Base-by-base conservation (phyloP, 208 protist genomes). In the Ichthyophonus hoferi region DNA sequence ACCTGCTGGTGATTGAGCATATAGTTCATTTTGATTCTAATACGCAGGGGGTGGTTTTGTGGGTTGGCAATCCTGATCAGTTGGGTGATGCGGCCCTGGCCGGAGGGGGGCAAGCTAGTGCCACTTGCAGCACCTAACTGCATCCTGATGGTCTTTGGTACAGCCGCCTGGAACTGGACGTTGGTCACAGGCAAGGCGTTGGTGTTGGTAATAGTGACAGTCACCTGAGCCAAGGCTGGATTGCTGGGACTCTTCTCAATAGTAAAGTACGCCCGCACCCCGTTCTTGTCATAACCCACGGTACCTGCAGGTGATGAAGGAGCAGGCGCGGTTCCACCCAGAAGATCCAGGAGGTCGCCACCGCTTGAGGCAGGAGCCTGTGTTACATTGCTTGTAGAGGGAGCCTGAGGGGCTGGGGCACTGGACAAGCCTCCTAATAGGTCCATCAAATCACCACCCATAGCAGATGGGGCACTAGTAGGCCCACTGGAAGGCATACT, bases 91-190 rank as follows among this genome's bases (percentile, higher is more conserved):
- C 37, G 1, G 1, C 87, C 87, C 14, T 79, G 24, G 7, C 43
- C 43, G 17, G 17, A 35, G 78, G 87, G 38, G 0, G 78, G 31
- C n/a, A 88, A 24, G 31, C 37, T 35, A n/a, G 24, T 14, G 3
- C 85, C 85, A 41, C 35, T 50, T 35, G 43, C 79, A 14, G 79
- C 17, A 31, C 37, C 37, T 24, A 87, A n/a, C 41, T 82, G 79
- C 24, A 90, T 34, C 40, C 40, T 79, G 39, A 87, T 2, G 1
- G 58, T 86, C 37, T 93, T 91, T 7, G 92, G 92, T 0, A 94
- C 92, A n/a, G 92, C 92, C 31, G 90, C 92, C 79, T 94, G 76
- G 17, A 94, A 78, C 7, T 79, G 33, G 42, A 92, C 91, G 34
- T 88, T 81, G 1, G 79, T 82, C 0, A 94, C 40, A 3, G 87